Conservation (phyloP, 2,329 filamentous ascomycete genomes). For the Fusarium chaquense region DNA sequence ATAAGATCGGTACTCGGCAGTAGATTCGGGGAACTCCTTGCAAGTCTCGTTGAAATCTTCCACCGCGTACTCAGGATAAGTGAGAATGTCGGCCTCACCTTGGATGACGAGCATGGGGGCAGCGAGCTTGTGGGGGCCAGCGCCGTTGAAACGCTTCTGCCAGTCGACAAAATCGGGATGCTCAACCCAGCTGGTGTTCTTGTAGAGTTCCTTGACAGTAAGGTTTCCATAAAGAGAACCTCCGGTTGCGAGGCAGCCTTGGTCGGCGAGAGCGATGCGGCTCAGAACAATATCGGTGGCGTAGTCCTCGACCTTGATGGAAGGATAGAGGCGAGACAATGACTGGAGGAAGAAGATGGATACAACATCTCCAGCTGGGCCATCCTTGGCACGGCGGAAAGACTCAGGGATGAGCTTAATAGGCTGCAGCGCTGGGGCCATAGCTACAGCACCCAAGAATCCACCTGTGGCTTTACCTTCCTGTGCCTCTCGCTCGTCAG, state of each 20-base stretch:
- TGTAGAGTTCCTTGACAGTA: neutral
- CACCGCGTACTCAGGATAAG: neutral
- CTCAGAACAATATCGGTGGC: slow-evolving; percentile 2
- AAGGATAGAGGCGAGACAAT: neutral
- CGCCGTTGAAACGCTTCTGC: slow-evolving; percentile 28
- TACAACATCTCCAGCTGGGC: slow-evolving; percentile 19
- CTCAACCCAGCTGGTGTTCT: slow-evolving; percentile 23
- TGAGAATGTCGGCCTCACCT: slow-evolving; percentile 14
- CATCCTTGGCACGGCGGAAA: slow-evolving; percentile 13
- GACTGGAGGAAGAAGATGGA: slow-evolving; percentile 21
- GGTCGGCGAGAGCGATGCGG: slow-evolving; percentile 11
- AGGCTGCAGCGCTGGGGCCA: slow-evolving; percentile 15
- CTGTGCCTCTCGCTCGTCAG: slow-evolving; percentile 13
- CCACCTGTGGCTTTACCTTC: slow-evolving; percentile 8
- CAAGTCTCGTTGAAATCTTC: slow-evolving; percentile 21
- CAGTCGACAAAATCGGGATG: slow-evolving; percentile 17
- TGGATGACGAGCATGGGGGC: slow-evolving; percentile 27
- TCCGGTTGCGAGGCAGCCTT: slow-evolving; percentile 6
- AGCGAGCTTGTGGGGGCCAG: slow-evolving; percentile 8
- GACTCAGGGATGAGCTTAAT: slow-evolving; percentile 27
- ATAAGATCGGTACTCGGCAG: slow-evolving; percentile 2
- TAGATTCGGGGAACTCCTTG: slow-evolving; percentile 4
- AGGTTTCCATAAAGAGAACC: neutral
- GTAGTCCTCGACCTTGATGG: slow-evolving; percentile 21
- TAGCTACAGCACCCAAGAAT: slow-evolving; percentile 13